Percentiles rank a stretch among this genome's conserved stretches.
phyloP scores from a whole-genome alignment of 2,329 filamentous ascomycete genomes.

The Colletotrichum karsti region DNA sequence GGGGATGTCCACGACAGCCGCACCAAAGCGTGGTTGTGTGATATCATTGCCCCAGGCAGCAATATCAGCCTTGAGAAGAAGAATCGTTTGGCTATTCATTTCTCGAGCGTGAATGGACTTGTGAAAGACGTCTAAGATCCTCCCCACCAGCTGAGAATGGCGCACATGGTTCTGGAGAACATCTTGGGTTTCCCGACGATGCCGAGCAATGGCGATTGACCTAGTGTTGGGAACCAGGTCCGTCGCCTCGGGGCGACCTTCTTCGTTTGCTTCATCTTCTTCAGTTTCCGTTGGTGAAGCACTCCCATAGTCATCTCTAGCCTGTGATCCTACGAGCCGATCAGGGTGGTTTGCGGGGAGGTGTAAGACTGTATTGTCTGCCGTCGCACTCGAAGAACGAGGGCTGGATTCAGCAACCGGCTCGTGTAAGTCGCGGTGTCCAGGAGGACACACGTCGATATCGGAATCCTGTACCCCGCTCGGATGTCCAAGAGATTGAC shows the following conservation, averaged over 20 bases:
- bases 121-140: conserved; percentile 22
- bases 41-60: conserved; percentile 21
- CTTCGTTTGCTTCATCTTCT: neutral
- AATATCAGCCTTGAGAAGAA: conserved; percentile 26
- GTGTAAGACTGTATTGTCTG: conserved; percentile 3
- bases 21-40: neutral
- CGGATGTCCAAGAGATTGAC: conserved; percentile 45
- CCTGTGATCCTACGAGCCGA: neutral
- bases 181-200: conserved; percentile 11
- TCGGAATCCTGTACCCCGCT: conserved; percentile 44
- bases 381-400: neutral
- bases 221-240: no score
- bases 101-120: conserved; percentile 19
- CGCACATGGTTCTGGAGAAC: conserved; percentile 13
- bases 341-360: conserved; percentile 21
- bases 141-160: conserved; percentile 10
- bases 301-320: neutral
- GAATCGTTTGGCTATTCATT: neutral
- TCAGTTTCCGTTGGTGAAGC: neutral
- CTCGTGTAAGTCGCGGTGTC: conserved; percentile 36
- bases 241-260: no score
- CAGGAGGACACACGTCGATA: conserved; percentile 46
- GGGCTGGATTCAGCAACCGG: conserved; percentile 3
- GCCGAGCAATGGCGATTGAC: neutral
- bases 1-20: neutral